A percentile compares a stretch with the other conserved stretches of the same genome.
Conservation (phyloP, 2,329 filamentous ascomycete genomes). For the Scolecobasidium constrictum region DNA sequence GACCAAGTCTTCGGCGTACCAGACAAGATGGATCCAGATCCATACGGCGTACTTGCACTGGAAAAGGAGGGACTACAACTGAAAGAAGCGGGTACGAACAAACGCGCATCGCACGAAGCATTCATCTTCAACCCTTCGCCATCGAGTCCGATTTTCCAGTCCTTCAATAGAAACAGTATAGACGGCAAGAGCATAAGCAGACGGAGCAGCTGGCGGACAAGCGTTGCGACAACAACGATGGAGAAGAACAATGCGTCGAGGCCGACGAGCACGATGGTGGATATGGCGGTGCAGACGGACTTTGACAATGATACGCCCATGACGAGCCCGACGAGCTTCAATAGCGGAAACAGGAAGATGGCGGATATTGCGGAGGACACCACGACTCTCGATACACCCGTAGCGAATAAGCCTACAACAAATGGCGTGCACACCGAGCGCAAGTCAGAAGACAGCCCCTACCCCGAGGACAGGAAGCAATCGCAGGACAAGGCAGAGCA, state of each 20-base stretch:
- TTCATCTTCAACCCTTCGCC: conserved; percentile 75
- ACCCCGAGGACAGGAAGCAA: neutral
- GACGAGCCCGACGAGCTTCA: conserved; percentile 1
- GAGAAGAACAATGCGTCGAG: conserved; percentile 44
- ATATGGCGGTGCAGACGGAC: conserved; percentile 50
- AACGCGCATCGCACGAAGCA: conserved; percentile 62
- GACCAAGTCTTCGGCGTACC: conserved; percentile 65
- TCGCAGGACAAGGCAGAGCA: neutral
- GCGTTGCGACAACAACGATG: conserved; percentile 50
- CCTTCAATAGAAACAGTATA: conserved; percentile 52
- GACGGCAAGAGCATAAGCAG: conserved; percentile 30
- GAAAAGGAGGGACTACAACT: conserved; percentile 85
- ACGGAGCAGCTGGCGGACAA: conserved; percentile 59
- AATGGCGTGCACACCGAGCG: neutral
- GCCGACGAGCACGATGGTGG: conserved; percentile 49
- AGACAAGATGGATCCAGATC: conserved; percentile 72
- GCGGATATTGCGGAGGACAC: conserved; percentile 7
- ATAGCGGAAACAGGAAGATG: conserved; percentile 3
- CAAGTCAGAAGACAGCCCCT: neutral
- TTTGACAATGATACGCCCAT: conserved; percentile 22
- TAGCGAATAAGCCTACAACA: neutral
- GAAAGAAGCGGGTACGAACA: conserved; percentile 71
- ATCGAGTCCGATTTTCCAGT: conserved; percentile 57
- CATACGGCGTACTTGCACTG: conserved; percentile 82
- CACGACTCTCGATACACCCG: neutral